These are phyloP conservation scores for Fabrea salina DNA, from an alignment of 169 alveolate species.

Conservation along the genomic window DNA sequence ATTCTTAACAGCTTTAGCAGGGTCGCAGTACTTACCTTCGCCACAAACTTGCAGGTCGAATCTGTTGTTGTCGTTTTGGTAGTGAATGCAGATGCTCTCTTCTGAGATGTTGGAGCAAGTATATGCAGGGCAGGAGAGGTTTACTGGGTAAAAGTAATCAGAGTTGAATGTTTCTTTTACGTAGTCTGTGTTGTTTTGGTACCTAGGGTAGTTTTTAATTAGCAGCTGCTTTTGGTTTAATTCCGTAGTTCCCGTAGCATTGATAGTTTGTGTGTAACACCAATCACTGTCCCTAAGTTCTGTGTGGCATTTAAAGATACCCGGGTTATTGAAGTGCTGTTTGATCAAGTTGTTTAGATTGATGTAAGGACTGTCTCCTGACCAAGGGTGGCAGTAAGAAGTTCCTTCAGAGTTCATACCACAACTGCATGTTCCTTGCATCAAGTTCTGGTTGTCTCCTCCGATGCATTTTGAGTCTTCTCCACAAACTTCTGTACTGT, in stretches of 20 bases:
- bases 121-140: too few relatives aligned
- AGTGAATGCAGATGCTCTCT: too few relatives aligned
- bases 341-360: too few relatives aligned
- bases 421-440: background rate
- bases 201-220: slow-evolving; percentile 9
- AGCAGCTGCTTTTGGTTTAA: background rate
- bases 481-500: background rate
- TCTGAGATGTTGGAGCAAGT: too few relatives aligned
- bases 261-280: background rate
- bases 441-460: background rate
- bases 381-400: slow-evolving; percentile 18
- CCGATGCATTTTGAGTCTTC: background rate
- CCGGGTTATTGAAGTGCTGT: background rate
- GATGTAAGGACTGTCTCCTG: background rate
- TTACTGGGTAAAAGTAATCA: too few relatives aligned
- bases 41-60: too few relatives aligned
- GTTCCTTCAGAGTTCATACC: slow-evolving; percentile 5
- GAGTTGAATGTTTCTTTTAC: too few relatives aligned
- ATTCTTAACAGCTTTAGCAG: too few relatives aligned
- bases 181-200: slow-evolving; percentile 17
- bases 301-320: slow-evolving; percentile 1
- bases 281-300: background rate
- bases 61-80: too few relatives aligned
- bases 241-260: background rate
- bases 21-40: too few relatives aligned